Base-by-base conservation (phyloP, 106 monocot genomes). In the Dioscorea dumetorum region DNA sequence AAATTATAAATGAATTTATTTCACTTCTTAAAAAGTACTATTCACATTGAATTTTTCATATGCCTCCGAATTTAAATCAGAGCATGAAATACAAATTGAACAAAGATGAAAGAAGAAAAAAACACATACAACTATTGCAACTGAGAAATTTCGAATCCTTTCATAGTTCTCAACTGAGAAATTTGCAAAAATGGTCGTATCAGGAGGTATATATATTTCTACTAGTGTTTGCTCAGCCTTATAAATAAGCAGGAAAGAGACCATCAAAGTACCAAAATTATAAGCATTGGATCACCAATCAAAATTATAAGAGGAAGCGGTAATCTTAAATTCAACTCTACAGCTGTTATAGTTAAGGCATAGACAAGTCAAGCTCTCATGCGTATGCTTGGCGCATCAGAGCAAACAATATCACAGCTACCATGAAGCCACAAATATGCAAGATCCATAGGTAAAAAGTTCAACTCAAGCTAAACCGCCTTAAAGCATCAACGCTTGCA, bases 151-250 rank as follows among this genome's bases (percentile, higher is more conserved):
- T 5, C 95, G 76, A 50, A 95, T 91, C 74, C 77, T 79, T 57
- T 95, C 91, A 32, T 95, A 95, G 49, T 95, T 88, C 76, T 91
- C 60, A 35, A 95, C 95, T n/a, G n/a, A n/a, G n/a, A n/a, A 10
- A 41, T 41, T 10, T 41, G 10, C 10, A 10, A 41, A 41, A 10
- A 6, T 28, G 2, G 28, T 28, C 10, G 41, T 41, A 41, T 41
- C 41, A 41, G 41, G 5, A 41, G 3, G 3, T 41, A 41, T 41
- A 41, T 41, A 41, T 1, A 6, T 8, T 41, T 8, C 41, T 41
- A 6, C 6, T 3, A 10, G 41, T 41, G 41, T 41, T 41, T 41
- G 10, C 41, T 41, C 28, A 10, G 3, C 41, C 41, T 3, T 41
- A 0, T 41, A 3, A 3, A 41, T 41, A 10, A 41, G 9, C 6